phyloP scores from a whole-genome alignment of 768 basidiomycete species.

The Russula griseocarnosa region DNA sequence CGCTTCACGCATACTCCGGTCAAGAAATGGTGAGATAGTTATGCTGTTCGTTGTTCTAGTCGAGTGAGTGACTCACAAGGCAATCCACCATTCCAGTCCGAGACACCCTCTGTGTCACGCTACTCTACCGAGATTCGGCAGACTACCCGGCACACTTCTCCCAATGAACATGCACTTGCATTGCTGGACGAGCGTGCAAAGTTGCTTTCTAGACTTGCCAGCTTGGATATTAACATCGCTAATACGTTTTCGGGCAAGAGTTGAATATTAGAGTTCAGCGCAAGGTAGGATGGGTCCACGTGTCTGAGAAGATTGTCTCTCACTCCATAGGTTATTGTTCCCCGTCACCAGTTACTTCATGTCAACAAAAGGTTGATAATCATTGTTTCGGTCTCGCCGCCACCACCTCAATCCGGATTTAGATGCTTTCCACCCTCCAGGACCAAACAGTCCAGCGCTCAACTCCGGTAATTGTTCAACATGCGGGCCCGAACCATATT shows the following conservation, averaged over 20 bases:
- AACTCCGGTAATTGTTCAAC: slow-evolving; percentile 16
- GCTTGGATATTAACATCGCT: slow-evolving; percentile 34
- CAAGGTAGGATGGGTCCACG: not conserved
- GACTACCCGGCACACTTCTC: slow-evolving; percentile 38
- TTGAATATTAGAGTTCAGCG: slow-evolving; percentile 13
- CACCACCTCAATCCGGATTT: not conserved
- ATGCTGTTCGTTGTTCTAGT: slow-evolving; percentile 3
- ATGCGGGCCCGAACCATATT: not conserved
- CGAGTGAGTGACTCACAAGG: slow-evolving; percentile 1
- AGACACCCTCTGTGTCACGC: slow-evolving; percentile 6
- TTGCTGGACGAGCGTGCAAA: slow-evolving; percentile 57
- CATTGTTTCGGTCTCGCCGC: slow-evolving; percentile 11
- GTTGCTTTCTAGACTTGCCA: slow-evolving; percentile 52
- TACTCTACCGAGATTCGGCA: slow-evolving; percentile 19
- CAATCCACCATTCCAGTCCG: not conserved
- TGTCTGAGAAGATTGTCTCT: slow-evolving; percentile 13
- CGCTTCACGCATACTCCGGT: not conserved
- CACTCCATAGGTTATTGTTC: slow-evolving; percentile 15
- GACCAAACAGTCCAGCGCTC: slow-evolving; percentile 3
- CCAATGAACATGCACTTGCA: slow-evolving; percentile 45
- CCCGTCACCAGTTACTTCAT: not conserved
- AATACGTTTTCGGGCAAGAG: slow-evolving; percentile 2
- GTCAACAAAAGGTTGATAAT: not conserved
- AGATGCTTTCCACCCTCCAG: not conserved
- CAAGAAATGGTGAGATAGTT: slow-evolving; percentile 15